phyloP scores from a whole-genome alignment of 352 stramenopile species.

The Plasmopara muralis region DNA sequence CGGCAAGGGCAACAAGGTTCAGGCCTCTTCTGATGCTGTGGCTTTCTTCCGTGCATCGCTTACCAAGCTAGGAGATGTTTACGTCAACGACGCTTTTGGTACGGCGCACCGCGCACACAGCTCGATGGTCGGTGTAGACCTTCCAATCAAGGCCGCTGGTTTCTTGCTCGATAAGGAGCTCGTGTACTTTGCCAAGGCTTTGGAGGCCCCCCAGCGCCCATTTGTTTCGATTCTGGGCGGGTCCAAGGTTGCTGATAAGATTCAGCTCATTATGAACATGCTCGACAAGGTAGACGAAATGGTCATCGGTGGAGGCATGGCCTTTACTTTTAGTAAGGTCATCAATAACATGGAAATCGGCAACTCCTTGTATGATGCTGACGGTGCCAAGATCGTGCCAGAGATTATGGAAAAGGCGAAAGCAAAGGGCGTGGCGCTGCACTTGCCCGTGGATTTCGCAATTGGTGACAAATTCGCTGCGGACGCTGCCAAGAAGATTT shows the following conservation, averaged over 20 bases:
- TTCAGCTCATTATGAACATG: slow-evolving; percentile 99
- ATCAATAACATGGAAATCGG: slow-evolving; percentile 95
- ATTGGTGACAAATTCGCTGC: slow-evolving; percentile 96
- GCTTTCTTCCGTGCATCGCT: slow-evolving; percentile 88
- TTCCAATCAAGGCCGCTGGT: slow-evolving; percentile 86
- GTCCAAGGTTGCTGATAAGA: slow-evolving; percentile 99
- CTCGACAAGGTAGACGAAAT: slow-evolving; percentile 99
- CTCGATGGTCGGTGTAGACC: slow-evolving; percentile 95
- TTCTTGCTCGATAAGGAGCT: slow-evolving; percentile 99
- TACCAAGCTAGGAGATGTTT: slow-evolving; percentile 92
- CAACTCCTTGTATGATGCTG: slow-evolving; percentile 89
- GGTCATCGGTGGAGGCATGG: slow-evolving; percentile 98
- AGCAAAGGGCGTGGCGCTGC: slow-evolving; percentile 95
- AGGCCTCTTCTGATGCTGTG: slow-evolving; percentile 90
- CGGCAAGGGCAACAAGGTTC: slow-evolving; percentile 74
- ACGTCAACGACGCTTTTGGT: slow-evolving; percentile 99
- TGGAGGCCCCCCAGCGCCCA: slow-evolving; percentile 95
- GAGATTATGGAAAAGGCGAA: slow-evolving; percentile 97
- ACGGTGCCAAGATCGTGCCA: slow-evolving; percentile 78
- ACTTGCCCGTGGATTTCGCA: slow-evolving; percentile 97
- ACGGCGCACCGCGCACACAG: slow-evolving; percentile 98
- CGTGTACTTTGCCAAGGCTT: slow-evolving; percentile 98
- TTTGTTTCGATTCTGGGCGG: slow-evolving; percentile 98
- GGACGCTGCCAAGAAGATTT: slow-evolving; percentile 90
- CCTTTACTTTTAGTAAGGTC: slow-evolving; percentile 99